phyloP scores from a whole-genome alignment of 116 monocot species.

The Phalaenopsis hybrid region DNA sequence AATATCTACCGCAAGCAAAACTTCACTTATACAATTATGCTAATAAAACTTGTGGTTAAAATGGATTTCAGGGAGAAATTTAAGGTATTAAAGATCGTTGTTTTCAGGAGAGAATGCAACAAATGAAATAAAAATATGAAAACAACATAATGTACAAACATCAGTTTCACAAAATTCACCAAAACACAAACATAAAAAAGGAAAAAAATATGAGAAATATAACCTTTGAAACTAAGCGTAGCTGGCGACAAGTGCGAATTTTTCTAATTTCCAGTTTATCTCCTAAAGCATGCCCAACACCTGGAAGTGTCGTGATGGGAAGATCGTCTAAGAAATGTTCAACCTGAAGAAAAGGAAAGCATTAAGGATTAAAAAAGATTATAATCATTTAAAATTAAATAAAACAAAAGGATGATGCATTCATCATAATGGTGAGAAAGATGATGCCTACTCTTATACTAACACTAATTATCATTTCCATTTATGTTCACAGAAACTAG shows the following conservation, averaged over 20 bases:
- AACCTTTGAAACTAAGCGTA: constrained; percentile 71
- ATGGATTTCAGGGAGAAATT: not conserved
- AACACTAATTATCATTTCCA: not conserved
- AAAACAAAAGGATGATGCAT: not conserved
- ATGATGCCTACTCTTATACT: not conserved
- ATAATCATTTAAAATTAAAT: not conserved
- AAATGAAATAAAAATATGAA: not conserved
- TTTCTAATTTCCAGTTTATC: constrained; percentile 58
- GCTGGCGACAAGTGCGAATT: constrained; percentile 68
- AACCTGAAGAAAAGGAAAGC: constrained; percentile 29
- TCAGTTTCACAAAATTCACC: not conserved
- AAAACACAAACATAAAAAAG: not conserved
- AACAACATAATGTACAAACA: not conserved
- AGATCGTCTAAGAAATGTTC: constrained; percentile 64
- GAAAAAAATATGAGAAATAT: not conserved
- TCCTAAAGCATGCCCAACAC: constrained; percentile 59
- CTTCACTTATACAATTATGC: not conserved
- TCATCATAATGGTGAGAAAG: not conserved
- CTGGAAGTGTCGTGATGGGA: constrained; percentile 73
- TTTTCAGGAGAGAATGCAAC: not conserved
- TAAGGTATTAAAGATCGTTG: not conserved
- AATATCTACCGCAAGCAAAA: not conserved
- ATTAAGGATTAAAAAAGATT: not conserved
- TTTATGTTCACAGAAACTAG: not conserved
- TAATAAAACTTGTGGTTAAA: not conserved